phyloP scores from a whole-genome alignment of 2,329 filamentous ascomycete species.

The Colletotrichum chrysophilum region DNA sequence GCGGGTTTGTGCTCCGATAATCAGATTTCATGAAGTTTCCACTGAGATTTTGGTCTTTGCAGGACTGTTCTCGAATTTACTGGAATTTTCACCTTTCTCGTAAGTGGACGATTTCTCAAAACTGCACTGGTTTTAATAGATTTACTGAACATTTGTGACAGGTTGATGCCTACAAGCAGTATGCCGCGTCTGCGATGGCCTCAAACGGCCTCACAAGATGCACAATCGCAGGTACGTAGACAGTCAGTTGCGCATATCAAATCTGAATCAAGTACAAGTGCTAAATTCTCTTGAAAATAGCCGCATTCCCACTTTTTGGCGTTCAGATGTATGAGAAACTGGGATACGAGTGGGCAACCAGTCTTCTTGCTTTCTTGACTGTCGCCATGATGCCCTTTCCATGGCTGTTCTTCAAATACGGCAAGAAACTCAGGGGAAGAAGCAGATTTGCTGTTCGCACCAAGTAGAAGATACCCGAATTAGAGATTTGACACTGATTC shows the following conservation, averaged over 20 bases:
- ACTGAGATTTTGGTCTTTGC: not conserved
- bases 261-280: not conserved
- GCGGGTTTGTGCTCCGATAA: constrained; percentile 58
- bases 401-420: constrained; percentile 65
- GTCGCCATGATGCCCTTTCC: constrained; percentile 68
- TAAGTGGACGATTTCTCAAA: constrained; percentile 43
- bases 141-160: constrained; percentile 24
- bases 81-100: constrained; percentile 87
- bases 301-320: constrained; percentile 77
- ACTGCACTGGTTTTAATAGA: not conserved
- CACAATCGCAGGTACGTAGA: constrained; percentile 67
- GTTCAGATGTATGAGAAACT: constrained; percentile 73
- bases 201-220: constrained; percentile 83
- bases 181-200: constrained; percentile 80
- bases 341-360: constrained; percentile 73
- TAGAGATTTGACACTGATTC: not conserved
- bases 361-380: constrained; percentile 64
- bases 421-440: constrained; percentile 58
- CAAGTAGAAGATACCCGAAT: not conserved
- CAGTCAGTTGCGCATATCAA: not conserved
- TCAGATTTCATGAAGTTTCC: no score
- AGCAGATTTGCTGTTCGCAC: constrained; percentile 53
- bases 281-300: constrained; percentile 39
- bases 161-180: constrained; percentile 79
- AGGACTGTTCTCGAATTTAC: constrained; percentile 80